Percentiles rank a stretch among this genome's conserved stretches.
Evolutionary conservation across 352 stramenopile species (phyloP).

Genomic region (Detonula confervacea): DNA sequence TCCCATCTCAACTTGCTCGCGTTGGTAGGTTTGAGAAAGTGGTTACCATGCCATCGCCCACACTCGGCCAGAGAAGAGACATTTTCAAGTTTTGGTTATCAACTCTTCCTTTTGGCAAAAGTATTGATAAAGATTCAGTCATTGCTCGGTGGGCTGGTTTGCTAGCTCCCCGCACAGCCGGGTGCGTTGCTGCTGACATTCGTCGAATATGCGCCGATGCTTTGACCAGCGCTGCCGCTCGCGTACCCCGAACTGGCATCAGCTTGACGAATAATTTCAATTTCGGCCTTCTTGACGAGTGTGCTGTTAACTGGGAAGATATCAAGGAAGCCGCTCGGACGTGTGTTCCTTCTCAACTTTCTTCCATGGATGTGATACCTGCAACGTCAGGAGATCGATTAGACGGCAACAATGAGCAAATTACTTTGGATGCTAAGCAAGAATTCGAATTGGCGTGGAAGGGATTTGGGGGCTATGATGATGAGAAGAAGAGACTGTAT

Average conservation of each 20-base stretch:
- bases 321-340: conserved; percentile 56
- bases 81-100: conserved; percentile 67
- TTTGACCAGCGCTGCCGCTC: conserved; percentile 43
- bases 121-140: neutral
- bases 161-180: conserved; percentile 61
- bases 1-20: conserved; percentile 62
- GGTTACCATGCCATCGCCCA: conserved; percentile 67
- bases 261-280: neutral
- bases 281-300: too few species aligned
- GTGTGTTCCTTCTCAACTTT: conserved; percentile 73
- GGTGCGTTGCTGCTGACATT: conserved; percentile 78
- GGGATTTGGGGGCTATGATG: conserved; percentile 67
- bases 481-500: conserved; percentile 71
- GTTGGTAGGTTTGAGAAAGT: conserved; percentile 72
- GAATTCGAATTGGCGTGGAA: conserved; percentile 52
- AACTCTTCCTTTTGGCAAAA: conserved; percentile 27
- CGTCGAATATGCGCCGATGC: conserved; percentile 68
- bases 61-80: conserved; percentile 60
- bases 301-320: conserved; percentile 61
- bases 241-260: conserved; percentile 1
- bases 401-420: neutral
- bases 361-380: conserved; percentile 70
- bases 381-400: conserved; percentile 21
- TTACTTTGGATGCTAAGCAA: conserved; percentile 37
- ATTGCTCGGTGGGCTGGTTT: conserved; percentile 53